A percentile compares a stretch with the other conserved stretches of the same genome.
These are phyloP conservation scores for Coniella vitis DNA, from an alignment of 2,329 filamentous ascomycete genomes.

Conservation along the genomic window DNA sequence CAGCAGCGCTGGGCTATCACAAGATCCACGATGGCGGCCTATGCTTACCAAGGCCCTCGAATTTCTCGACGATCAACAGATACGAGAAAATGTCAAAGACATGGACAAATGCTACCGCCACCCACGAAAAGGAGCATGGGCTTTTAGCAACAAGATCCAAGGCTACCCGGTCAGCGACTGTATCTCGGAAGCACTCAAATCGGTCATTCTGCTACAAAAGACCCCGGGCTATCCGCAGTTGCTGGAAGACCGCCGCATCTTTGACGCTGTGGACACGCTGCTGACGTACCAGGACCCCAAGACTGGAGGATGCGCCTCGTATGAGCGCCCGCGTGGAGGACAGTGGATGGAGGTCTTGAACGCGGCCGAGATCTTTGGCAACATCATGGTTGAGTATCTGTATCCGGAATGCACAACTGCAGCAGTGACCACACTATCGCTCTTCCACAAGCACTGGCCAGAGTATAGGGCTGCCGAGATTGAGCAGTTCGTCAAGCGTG, in stretches of 20 bases:
- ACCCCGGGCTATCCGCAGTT: constrained; percentile 67
- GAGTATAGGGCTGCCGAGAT: constrained; percentile 75
- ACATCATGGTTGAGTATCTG: constrained; percentile 98
- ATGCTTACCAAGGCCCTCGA: constrained; percentile 78
- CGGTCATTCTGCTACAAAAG: constrained; percentile 74
- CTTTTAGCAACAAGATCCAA: constrained; percentile 86
- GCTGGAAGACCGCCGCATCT: constrained; percentile 69
- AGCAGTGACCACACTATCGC: constrained; percentile 76
- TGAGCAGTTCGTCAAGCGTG: constrained; percentile 60
- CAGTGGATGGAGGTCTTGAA: constrained; percentile 79
- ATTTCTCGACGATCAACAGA: constrained; percentile 88
- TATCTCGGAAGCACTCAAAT: constrained; percentile 83
- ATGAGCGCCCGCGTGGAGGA: constrained; percentile 76
- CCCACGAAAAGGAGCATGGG: constrained; percentile 87
- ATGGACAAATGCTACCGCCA: constrained; percentile 82
- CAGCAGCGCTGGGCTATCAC: constrained; percentile 70
- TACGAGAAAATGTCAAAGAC: constrained; percentile 73
- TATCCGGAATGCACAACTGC: constrained; percentile 98
- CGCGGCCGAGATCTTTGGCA: constrained; percentile 90
- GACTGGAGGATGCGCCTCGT: constrained; percentile 81
- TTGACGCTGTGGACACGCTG: constrained; percentile 84
- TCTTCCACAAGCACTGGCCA: constrained; percentile 77
- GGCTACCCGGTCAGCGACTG: constrained; percentile 96
- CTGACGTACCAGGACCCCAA: constrained; percentile 79
- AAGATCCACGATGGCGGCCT: constrained; percentile 67